These are phyloP conservation scores for Penicillium sp. DNA, from an alignment of 2,329 filamentous ascomycete species.

Conservation along the genomic window DNA sequence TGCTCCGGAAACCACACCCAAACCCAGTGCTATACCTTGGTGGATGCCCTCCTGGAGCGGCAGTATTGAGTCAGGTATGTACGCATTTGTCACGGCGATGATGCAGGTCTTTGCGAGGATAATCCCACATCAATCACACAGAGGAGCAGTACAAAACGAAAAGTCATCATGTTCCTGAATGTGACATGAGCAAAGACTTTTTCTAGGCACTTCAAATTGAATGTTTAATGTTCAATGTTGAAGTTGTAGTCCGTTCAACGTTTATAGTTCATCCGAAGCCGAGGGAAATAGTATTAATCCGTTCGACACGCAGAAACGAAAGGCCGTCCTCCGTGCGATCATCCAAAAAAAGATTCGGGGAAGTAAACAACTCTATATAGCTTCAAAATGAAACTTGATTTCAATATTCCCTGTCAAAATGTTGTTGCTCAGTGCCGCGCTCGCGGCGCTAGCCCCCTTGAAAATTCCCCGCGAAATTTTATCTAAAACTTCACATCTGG, in stretches of 20 bases:
- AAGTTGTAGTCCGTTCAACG: background rate
- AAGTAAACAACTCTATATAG: slow-evolving; percentile 28
- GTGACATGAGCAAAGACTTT: background rate
- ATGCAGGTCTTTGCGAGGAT: background rate
- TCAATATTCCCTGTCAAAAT: slow-evolving; percentile 23
- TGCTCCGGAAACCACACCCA: too few relatives aligned
- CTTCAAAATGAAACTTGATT: slow-evolving; percentile 20
- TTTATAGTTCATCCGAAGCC: slow-evolving; percentile 27
- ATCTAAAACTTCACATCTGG: slow-evolving; percentile 36
- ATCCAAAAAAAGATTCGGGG: slow-evolving; percentile 22
- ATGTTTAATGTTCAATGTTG: background rate
- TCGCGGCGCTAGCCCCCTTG: slow-evolving; percentile 37
- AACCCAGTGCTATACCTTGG: too few relatives aligned
- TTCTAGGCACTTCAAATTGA: background rate
- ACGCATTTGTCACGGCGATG: background rate
- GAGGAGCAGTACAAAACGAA: background rate
- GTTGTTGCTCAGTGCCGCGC: slow-evolving; percentile 35
- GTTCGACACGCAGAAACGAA: slow-evolving; percentile 44
- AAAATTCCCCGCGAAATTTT: slow-evolving; percentile 38
- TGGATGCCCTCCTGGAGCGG: background rate
- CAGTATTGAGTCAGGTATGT: background rate
- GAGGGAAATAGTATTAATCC: slow-evolving; percentile 46
- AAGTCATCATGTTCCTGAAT: background rate
- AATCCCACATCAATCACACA: background rate
- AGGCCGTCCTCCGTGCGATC: slow-evolving; percentile 41